Evolutionary conservation across 768 basidiomycete genomes (phyloP), one percentile per base, ranked within the genome.

Genomic region (Austroboletus eburneus): DNA sequence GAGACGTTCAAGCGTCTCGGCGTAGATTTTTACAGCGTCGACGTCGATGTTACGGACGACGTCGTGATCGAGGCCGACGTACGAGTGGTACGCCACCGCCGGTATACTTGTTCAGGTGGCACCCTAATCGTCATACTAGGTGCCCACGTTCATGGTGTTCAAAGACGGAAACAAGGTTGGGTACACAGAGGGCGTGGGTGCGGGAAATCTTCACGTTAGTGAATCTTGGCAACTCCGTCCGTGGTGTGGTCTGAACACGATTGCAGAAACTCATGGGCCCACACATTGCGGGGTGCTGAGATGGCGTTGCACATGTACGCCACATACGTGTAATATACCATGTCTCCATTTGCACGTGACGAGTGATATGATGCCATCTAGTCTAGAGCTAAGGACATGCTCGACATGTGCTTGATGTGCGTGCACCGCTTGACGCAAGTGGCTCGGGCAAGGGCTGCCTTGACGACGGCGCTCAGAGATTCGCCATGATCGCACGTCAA

Each of bases 1-100:
- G 60, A 65, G 5, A 35, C 57, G 10, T 53, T 55, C 5, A 59
- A 64, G 18, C 59, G 55, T 43, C 50, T 64, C 3, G 67, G 60
- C 12, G 59, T 85, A 45, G 71, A 73, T 16, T 84, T 87, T 63
- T 85, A 82, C 73, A 86, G 85, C 61, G 80, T 89, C 46, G 79
- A 91, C 52, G 77, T 87, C 24, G 88, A 91, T 55, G 70, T 69
- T 30, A 75, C 76, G 43, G 49, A 58, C 4, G 72, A 75, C 0
- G 77, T 86, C 41, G 59, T 77, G 1, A 64, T 77, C 48, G 81
- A 85, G 63, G 78, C 76, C 42, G 77, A 77, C 33, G 69, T 87
- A 46, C 72, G 78, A 48, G 81, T 80, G 43, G 85, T 85, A 61
- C 30, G 83, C 48, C 23, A 32, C 43, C 37, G 27, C 33, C 2